Percentiles rank a stretch among this genome's conserved stretches.
These are phyloP conservation scores for Solanum tarijense DNA, from an alignment of 257 asterid genomes.

Conservation along the genomic window DNA sequence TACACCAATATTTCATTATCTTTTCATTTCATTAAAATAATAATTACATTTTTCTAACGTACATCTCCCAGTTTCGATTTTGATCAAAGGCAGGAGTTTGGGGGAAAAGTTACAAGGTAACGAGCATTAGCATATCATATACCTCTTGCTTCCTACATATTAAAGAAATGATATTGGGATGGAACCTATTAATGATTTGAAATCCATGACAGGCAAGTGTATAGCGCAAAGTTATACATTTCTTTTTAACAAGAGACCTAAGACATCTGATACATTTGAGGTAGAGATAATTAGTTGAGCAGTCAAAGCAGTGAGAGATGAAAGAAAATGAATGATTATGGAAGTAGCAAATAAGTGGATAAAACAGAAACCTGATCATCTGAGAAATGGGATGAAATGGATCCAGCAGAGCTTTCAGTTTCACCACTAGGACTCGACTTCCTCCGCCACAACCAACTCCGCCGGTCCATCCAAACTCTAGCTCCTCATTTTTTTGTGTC, in stretches of 20 bases:
- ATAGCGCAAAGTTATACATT: not conserved
- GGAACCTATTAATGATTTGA: not conserved
- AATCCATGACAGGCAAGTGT: not conserved
- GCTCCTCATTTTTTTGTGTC: not conserved
- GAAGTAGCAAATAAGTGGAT: not conserved
- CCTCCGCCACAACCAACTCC: conserved; percentile 93
- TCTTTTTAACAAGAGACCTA: not conserved
- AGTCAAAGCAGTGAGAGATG: not conserved
- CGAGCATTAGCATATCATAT: not conserved
- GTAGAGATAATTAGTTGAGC: not conserved
- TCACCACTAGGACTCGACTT: conserved; percentile 73
- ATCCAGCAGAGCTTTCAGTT: conserved; percentile 74
- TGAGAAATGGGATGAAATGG: conserved; percentile 67
- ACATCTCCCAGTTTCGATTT: not conserved
- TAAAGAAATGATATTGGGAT: not conserved
- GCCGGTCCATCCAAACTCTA: conserved; percentile 50
- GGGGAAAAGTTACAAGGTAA: not conserved
- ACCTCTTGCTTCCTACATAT: not conserved
- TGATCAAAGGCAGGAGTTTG: not conserved
- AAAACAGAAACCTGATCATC: conserved; percentile 71
- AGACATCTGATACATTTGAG: not conserved
- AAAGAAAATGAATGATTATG: not conserved
- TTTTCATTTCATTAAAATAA: not conserved
- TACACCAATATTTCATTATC: not conserved
- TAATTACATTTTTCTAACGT: not conserved